Percentiles rank a stretch among this genome's conserved stretches.
Evolutionary conservation across 73 alveolate genomes (phyloP).

Genomic region (Blepharisma japonicum): DNA sequence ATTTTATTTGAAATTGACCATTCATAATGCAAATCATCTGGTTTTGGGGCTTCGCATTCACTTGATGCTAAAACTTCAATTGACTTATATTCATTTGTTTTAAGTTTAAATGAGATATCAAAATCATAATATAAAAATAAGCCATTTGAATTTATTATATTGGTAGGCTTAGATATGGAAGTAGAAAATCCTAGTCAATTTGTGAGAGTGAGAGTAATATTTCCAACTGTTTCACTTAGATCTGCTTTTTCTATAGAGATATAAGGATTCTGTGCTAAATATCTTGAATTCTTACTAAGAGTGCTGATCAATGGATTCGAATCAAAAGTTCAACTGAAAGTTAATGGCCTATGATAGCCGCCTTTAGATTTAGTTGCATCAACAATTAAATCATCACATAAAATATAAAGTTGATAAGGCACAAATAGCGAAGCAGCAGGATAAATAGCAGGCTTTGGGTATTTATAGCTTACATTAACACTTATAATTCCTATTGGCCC

Average conservation of each 20-base stretch:
- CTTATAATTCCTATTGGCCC: background rate
- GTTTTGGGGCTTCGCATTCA: background rate
- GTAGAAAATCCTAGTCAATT: conserved; percentile 14
- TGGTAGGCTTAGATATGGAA: background rate
- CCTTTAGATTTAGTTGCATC: conserved; percentile 3
- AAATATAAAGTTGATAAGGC: background rate
- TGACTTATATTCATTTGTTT: background rate
- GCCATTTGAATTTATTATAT: background rate
- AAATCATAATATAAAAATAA: background rate
- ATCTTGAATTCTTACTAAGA: background rate
- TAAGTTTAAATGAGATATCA: background rate
- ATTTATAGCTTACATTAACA: background rate
- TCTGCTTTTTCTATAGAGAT: too few relatives aligned
- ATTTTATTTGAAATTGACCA: background rate
- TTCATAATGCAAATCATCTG: background rate
- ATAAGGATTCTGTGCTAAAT: too few relatives aligned
- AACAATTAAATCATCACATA: background rate
- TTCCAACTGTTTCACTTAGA: background rate
- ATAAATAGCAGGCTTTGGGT: background rate
- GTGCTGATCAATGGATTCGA: background rate
- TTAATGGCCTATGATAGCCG: conserved; percentile 1
- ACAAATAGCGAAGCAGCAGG: background rate
- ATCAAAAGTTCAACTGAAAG: background rate
- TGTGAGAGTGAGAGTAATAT: background rate
- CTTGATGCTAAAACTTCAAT: background rate